A percentile compares a stretch with the other conserved stretches of the same genome.
Conservation (phyloP, 2,329 filamentous ascomycete species). For the Venturiaceae sp. region DNA sequence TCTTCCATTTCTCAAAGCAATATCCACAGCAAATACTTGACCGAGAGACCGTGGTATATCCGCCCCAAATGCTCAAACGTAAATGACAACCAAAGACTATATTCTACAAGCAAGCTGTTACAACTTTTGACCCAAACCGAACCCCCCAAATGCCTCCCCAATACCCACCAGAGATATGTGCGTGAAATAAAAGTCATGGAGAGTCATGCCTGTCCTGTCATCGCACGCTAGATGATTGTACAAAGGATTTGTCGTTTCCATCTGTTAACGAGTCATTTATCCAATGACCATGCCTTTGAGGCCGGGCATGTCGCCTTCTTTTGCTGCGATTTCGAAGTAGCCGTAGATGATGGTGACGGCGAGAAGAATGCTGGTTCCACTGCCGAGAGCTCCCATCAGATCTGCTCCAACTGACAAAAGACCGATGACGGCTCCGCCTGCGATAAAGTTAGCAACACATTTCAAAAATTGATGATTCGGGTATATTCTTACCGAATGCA, state of each 20-base stretch:
- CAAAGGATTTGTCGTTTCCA: not conserved
- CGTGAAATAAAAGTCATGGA: not conserved
- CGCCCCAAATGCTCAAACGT: not conserved
- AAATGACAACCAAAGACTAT: not conserved
- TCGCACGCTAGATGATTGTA: not conserved
- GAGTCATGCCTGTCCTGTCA: not conserved
- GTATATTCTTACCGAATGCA: too few relatives aligned
- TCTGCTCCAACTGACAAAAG: conserved; percentile 92
- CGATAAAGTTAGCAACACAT: too few relatives aligned
- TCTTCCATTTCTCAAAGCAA: not conserved
- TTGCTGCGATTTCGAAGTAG: conserved; percentile 98
- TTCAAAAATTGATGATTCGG: too few relatives aligned
- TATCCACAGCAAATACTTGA: not conserved
- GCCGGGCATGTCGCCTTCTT: conserved; percentile 89
- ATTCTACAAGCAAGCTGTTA: not conserved
- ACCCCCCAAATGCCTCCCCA: not conserved
- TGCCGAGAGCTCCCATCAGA: conserved; percentile 89
- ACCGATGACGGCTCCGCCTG: conserved; percentile 98
- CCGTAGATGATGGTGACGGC: conserved; percentile 99
- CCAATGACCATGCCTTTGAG: conserved; percentile 57
- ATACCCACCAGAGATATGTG: not conserved
- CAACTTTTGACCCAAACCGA: not conserved
- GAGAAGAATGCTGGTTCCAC: conserved; percentile 93
- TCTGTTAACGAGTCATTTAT: conserved; percentile 16
- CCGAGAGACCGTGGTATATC: not conserved